Conservation (phyloP, 1,284 basidiomycete species). For the Cryptococcus neoformans region DNA sequence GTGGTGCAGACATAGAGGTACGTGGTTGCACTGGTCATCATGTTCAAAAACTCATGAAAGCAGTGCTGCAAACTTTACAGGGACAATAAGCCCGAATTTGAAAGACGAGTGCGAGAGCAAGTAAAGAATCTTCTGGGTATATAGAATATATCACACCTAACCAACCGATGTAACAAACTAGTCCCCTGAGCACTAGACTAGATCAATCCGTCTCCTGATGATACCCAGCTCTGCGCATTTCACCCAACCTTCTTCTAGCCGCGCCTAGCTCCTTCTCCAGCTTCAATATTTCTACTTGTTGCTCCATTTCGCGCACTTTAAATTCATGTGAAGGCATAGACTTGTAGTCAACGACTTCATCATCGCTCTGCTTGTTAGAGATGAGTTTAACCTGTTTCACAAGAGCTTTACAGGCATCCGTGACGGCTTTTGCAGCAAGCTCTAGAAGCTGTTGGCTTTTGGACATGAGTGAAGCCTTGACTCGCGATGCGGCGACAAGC, state of each 20-base stretch:
- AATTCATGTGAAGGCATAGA: slow-evolving; percentile 93
- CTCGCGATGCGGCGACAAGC: slow-evolving; percentile 95
- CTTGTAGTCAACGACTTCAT: slow-evolving; percentile 84
- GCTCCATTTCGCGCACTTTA: slow-evolving; percentile 98
- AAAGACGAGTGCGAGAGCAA: slow-evolving; percentile 52
- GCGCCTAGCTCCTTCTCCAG: slow-evolving; percentile 93
- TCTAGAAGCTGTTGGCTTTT: slow-evolving; percentile 97
- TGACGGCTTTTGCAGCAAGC: slow-evolving; percentile 95
- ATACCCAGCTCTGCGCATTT: slow-evolving; percentile 84
- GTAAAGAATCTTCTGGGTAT: slow-evolving; percentile 53
- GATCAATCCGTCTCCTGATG: slow-evolving; percentile 42
- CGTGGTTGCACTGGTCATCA: slow-evolving; percentile 3
- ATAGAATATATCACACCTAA: slow-evolving; percentile 12
- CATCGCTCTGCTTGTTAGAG: slow-evolving; percentile 73
- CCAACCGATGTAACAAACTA: background rate
- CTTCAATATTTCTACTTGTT: slow-evolving; percentile 96
- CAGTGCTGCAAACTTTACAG: slow-evolving; percentile 88
- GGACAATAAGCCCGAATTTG: slow-evolving; percentile 65
- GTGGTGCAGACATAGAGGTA: slow-evolving; percentile 90
- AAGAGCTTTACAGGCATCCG: slow-evolving; percentile 96
- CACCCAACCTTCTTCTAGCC: slow-evolving; percentile 77
- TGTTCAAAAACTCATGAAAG: slow-evolving; percentile 2
- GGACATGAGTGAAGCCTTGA: slow-evolving; percentile 98
- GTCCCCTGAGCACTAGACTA: background rate
- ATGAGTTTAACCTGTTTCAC: slow-evolving; percentile 96